Base-by-base conservation (phyloP, 2,329 filamentous ascomycete genomes). In the Colletotrichum navitas region DNA sequence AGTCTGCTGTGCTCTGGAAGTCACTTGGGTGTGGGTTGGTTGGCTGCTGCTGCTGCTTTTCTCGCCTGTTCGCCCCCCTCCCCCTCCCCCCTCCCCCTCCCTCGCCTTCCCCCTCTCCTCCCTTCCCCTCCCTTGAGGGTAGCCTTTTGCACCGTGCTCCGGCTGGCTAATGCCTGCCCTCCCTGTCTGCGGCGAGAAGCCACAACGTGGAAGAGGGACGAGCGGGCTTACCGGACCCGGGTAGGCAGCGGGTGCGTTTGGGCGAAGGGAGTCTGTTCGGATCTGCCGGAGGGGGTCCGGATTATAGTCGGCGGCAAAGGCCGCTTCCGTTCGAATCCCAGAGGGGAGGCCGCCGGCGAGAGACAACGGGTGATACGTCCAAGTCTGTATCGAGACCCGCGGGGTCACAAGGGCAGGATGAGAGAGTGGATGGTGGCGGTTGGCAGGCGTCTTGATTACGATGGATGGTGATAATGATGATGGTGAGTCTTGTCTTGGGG, bases 321-420 rank as follows among this genome's bases (percentile, higher is more conserved):
- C 63, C 56, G 49, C 51, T 67, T 62, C 55, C 56, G 36, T 41
- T 54, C 59, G 24, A 24, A 63, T 16, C n/a, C 52, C 47, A 21
- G 41, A 56, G 63, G 56, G 41, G 56, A 55, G 56, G 18, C 56
- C 43, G 43, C 47, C 45, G 47, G n/a, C 32, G 43, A 68, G 36
- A 45, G 68, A 51, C 56, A 52, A 43, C 43, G 54, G 58, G 52
- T 60, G 66, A 65, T 54, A 47, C 61, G 60, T 52, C 66, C 58
- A 47, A 45, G 26, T 18, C 43, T 47, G 49, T 32, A 58, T 56
- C 39, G 65, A 45, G 59, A 64, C 29, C 29, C 29, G 29, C 58
- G 16, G 54, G 64, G 68, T 71, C 68, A 68, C 68, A 71, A 71
- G 68, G 59, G 62, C 59, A 32, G 8, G 41, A 24, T n/a, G 43